These are phyloP conservation scores for Hypoxylon sp. DNA, from an alignment of 2,329 filamentous ascomycete genomes.

Conservation along the genomic window DNA sequence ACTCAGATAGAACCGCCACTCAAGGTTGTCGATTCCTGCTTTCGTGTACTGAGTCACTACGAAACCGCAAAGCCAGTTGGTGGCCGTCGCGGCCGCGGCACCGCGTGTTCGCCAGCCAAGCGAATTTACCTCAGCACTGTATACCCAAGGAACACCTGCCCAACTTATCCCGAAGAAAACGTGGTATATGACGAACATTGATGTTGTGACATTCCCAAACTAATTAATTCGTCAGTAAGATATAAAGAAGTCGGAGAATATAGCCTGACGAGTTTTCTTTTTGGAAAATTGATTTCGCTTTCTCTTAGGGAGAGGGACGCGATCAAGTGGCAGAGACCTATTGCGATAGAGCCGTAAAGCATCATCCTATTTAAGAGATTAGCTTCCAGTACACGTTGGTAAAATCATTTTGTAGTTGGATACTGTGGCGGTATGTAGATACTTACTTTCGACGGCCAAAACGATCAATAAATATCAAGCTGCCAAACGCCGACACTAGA, in stretches of 20 bases:
- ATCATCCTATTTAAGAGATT: constrained; percentile 53
- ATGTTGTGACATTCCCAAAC: constrained; percentile 58
- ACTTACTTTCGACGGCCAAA: constrained; percentile 59
- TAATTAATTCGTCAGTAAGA: constrained; percentile 35
- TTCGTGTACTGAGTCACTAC: constrained; percentile 63
- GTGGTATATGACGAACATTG: constrained; percentile 62
- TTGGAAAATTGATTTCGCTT: constrained; percentile 52
- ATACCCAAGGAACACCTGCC: constrained; percentile 57
- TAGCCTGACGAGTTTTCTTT: constrained; percentile 49
- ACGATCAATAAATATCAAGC: constrained; percentile 58
- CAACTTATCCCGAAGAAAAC: constrained; percentile 60
- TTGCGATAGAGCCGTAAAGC: constrained; percentile 57
- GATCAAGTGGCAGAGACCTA: constrained; percentile 57
- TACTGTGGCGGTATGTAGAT: too few relatives aligned
- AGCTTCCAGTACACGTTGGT: neutral
- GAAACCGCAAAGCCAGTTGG: constrained; percentile 62
- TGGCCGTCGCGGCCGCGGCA: constrained; percentile 61
- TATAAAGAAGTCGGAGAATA: neutral
- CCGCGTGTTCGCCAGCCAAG: constrained; percentile 60
- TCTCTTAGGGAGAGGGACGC: constrained; percentile 56
- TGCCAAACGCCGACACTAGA: constrained; percentile 55
- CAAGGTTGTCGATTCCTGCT: constrained; percentile 58
- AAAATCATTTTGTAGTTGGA: neutral
- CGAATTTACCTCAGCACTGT: constrained; percentile 60
- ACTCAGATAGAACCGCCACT: constrained; percentile 62